phyloP scores from a whole-genome alignment of 192 early-diverging fungal species.

The Pilobolus umbonatus region DNA sequence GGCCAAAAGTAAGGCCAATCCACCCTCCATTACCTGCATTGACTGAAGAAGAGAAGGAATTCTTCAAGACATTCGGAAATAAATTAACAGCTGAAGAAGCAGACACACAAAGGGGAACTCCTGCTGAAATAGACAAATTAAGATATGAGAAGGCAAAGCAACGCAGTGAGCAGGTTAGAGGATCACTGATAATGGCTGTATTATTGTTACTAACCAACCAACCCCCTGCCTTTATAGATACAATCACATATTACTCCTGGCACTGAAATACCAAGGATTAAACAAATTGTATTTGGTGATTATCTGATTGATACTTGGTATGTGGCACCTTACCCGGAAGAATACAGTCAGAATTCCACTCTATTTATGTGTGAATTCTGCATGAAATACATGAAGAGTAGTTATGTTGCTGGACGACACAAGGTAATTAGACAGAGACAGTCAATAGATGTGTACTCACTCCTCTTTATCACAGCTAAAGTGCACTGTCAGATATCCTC shows the following conservation, averaged over 20 bases:
- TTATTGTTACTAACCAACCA: no score
- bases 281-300: constrained; percentile 73
- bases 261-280: constrained; percentile 38
- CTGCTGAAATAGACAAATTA: constrained; percentile 44
- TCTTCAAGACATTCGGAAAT: constrained; percentile 39
- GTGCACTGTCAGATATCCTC: constrained; percentile 75
- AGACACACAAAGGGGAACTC: constrained; percentile 47
- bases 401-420: constrained; percentile 74
- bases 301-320: constrained; percentile 93
- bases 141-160: constrained; percentile 48
- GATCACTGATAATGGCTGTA: background rate
- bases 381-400: constrained; percentile 94
- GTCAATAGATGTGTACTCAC: no score
- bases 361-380: constrained; percentile 97
- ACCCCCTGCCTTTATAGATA: background rate
- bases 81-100: constrained; percentile 49
- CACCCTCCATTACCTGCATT: background rate
- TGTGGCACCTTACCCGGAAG: constrained; percentile 91
- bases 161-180: constrained; percentile 32
- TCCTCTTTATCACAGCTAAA: no score
- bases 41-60: constrained; percentile 12
- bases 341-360: constrained; percentile 75
- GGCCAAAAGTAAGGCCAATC: background rate
- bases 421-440: no score
- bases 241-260: background rate